These are phyloP conservation scores for Globisporangium ultimum DNA, from an alignment of 352 stramenopile species.

Conservation along the genomic window DNA sequence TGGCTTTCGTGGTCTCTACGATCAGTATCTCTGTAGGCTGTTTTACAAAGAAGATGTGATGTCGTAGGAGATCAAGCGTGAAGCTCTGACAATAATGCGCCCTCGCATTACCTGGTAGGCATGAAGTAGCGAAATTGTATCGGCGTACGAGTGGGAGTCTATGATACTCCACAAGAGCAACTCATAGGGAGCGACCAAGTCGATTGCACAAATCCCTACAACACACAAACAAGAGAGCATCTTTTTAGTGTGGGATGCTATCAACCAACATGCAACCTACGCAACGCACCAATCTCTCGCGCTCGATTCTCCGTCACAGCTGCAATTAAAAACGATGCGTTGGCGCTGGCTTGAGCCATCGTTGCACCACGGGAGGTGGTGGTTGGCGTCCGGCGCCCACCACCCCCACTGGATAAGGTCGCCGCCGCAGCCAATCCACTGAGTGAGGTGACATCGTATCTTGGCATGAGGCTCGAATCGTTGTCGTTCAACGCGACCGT, in stretches of 20 bases:
- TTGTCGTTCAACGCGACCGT: constrained; percentile 11
- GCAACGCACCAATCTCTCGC: constrained; percentile 11
- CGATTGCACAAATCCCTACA: constrained; percentile 63
- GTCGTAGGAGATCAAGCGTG: no score
- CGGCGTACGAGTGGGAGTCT: constrained; percentile 70
- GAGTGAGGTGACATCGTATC: constrained; percentile 13
- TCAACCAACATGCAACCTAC: not conserved
- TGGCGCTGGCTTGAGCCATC: not conserved
- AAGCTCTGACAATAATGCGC: no score
- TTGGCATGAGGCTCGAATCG: not conserved
- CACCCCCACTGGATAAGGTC: not conserved
- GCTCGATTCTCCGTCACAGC: constrained; percentile 17
- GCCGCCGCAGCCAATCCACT: not conserved
- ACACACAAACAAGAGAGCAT: not conserved
- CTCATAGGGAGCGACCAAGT: constrained; percentile 67
- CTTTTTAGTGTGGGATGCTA: no score
- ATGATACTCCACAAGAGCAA: constrained; percentile 77
- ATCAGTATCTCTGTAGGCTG: constrained; percentile 78
- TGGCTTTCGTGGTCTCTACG: constrained; percentile 50
- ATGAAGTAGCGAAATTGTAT: constrained; percentile 66
- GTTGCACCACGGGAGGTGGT: constrained; percentile 5
- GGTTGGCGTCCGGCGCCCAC: not conserved
- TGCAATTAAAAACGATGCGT: constrained; percentile 14
- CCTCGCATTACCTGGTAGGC: constrained; percentile 47
- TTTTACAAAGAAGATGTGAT: not conserved